Evolutionary conservation across 2,329 filamentous ascomycete genomes (phyloP), one percentile per base, ranked within the genome.

Genomic region (Monosporascus sp.): DNA sequence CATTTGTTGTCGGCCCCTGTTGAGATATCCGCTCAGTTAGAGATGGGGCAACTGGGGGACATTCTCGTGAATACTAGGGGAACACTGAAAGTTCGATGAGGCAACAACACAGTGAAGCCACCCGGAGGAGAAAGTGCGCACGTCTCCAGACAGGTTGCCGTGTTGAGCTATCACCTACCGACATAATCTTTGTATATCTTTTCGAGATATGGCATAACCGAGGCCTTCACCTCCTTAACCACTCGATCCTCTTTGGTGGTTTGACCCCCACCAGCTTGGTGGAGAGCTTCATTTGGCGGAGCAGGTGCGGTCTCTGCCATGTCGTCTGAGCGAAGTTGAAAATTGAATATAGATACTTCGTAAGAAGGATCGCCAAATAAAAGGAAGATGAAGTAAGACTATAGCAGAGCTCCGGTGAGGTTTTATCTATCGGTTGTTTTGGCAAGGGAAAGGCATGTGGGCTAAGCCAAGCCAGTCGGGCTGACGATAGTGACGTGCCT

Each of bases 181-280:
- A 72, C 73, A 52, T 80, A 73, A 20, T 67, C 62, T 39, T 71
- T 62, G 65, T 77, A 82, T 50, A 82, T 70, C 52, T 69, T 71
- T 59, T 74, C 70, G 18, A 82, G 69, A 51, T 79, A 73, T 7
- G 65, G 58, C 38, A 76, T 59, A 31, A 77, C 60, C 7, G 70
- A 62, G 5, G 70, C 60, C 57, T 74, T 72, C 44, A 83, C 55
- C 22, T 71, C 66, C 39, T 70, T 62, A 60, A 81, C 67, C 43
- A 63, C 65, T 52, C 70, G 72, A 22, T 71, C 62, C 48, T 72
- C 67, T 43, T 72, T 72, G 58, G 72, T 74, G 31, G 73, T 57
- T 37, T 63, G 71, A 43, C 77, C 77, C 56, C 77, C 78, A 53
- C 77, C 78, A 11, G 77, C 77, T 56, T 77, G 75, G 53, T 67